phyloP scores from a whole-genome alignment of 2,329 filamentous ascomycete genomes.

The Pseudogymnoascus sp. region DNA sequence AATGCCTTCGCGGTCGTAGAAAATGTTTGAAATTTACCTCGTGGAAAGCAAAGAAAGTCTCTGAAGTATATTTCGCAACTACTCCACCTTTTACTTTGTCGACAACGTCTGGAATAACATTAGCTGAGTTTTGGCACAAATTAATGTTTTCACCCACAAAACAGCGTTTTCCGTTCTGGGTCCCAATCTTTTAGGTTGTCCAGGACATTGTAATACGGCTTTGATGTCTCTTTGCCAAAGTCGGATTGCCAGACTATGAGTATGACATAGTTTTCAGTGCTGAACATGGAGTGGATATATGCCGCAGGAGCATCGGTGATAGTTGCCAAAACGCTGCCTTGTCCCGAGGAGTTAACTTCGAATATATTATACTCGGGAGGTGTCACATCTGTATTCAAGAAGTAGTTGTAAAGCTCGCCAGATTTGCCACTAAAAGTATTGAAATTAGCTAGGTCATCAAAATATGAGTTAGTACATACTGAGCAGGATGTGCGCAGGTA shows the following conservation, averaged over 20 bases:
- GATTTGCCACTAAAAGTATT: constrained; percentile 53
- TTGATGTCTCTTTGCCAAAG: neutral
- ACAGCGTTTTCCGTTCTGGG: neutral
- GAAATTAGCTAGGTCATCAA: constrained; percentile 54
- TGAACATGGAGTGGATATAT: constrained; percentile 73
- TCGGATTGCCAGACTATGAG: constrained; percentile 30
- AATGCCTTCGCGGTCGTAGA: neutral
- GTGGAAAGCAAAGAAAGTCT: neutral
- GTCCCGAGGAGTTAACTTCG: constrained; percentile 49
- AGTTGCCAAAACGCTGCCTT: constrained; percentile 63
- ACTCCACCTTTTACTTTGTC: neutral
- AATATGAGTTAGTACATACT: constrained; percentile 55
- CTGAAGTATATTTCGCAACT: neutral
- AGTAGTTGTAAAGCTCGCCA: constrained; percentile 73
- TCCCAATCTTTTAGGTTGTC: neutral
- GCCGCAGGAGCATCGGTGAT: constrained; percentile 45
- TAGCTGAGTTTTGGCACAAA: neutral
- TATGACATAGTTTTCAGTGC: constrained; percentile 63
- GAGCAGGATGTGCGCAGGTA: constrained; percentile 61
- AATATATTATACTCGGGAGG: constrained; percentile 61
- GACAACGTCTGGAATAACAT: neutral
- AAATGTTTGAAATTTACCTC: neutral
- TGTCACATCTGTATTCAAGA: constrained; percentile 52
- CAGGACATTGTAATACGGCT: neutral
- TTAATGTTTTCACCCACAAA: neutral